Evolutionary conservation across 2,329 filamentous ascomycete genomes (phyloP).

Genomic region (Verticillium nubilum): DNA sequence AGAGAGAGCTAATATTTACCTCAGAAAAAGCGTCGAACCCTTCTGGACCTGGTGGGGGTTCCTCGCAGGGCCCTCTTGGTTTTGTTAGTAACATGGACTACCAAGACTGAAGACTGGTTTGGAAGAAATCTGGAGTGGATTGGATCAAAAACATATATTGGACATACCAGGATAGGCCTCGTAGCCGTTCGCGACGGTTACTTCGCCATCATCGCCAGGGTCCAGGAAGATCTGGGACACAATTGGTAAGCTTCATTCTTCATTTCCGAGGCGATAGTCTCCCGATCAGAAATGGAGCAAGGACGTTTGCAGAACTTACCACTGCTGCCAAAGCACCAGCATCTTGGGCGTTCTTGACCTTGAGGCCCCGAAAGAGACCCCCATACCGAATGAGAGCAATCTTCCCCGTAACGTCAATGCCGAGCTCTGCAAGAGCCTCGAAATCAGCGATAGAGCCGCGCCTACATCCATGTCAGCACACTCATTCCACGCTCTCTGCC

Average conservation of each 20-base stretch:
- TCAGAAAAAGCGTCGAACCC: constrained; percentile 63
- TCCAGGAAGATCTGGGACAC: constrained; percentile 58
- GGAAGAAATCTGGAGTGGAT: too few relatives aligned
- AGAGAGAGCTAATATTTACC: neutral
- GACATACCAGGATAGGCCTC: constrained; percentile 57
- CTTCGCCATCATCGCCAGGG: constrained; percentile 68
- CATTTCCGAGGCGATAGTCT: too few relatives aligned
- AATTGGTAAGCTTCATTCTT: neutral
- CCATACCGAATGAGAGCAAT: constrained; percentile 77
- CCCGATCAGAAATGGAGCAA: too few relatives aligned
- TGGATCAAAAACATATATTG: too few relatives aligned
- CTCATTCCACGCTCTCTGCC: neutral
- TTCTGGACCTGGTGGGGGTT: constrained; percentile 74
- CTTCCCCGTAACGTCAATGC: constrained; percentile 67
- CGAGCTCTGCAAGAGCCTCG: constrained; percentile 62
- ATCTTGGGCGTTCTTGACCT: constrained; percentile 77
- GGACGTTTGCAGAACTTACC: neutral
- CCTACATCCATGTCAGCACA: constrained; percentile 6
- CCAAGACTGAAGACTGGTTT: too few relatives aligned
- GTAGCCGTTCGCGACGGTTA: constrained; percentile 70
- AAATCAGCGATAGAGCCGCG: constrained; percentile 69
- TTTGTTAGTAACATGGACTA: too few relatives aligned
- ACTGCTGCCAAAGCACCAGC: constrained; percentile 68
- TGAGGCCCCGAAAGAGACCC: constrained; percentile 70
- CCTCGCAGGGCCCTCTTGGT: constrained; percentile 58